Percentiles rank a stretch among this genome's conserved stretches.
phyloP scores from a whole-genome alignment of 306 rosid genomes.

The Nissolia schottii region DNA sequence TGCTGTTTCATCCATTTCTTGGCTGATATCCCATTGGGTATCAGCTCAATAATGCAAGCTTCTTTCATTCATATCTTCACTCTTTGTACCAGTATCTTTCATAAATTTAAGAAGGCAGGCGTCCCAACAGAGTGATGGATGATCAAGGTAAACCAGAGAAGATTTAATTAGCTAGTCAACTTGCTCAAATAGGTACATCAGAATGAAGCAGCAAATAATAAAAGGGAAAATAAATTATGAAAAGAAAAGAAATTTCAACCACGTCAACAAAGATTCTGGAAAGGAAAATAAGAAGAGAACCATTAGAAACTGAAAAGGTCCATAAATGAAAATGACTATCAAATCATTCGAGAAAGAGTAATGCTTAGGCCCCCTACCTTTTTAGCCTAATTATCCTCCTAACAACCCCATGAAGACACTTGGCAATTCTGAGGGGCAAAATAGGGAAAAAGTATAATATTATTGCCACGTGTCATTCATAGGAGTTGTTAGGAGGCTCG shows the following conservation, averaged over 20 bases:
- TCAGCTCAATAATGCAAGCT: not conserved
- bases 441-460: no score
- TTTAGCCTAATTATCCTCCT: no score
- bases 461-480: no score
- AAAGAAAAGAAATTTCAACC: not conserved
- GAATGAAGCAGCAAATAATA: not conserved
- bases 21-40: not conserved
- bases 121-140: constrained; percentile 12
- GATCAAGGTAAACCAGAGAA: not conserved
- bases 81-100: not conserved
- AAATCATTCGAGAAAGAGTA: no score
- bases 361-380: no score
- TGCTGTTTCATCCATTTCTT: not conserved
- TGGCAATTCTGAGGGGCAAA: no score
- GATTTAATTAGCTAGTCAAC: not conserved
- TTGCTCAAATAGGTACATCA: not conserved
- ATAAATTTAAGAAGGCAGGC: not conserved
- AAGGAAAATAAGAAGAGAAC: not conserved
- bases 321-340: not conserved
- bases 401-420: no score
- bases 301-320: not conserved
- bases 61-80: not conserved
- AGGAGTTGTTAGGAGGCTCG: no score
- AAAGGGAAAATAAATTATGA: not conserved
- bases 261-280: not conserved